phyloP scores from a whole-genome alignment of 176 grass and related monocot species.

The Phoenix dactylifera region DNA sequence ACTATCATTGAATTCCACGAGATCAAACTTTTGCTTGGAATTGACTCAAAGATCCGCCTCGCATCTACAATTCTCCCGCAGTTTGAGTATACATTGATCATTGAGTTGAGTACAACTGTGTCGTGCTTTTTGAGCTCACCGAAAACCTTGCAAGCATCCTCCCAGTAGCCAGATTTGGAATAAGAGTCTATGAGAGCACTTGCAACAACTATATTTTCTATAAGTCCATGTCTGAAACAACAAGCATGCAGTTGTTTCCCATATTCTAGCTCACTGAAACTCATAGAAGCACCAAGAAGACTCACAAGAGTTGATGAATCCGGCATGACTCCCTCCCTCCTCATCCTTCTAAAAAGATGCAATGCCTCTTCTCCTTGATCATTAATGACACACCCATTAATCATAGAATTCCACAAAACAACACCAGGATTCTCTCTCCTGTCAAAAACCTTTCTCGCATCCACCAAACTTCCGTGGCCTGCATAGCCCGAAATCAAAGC shows the following conservation, averaged over 20 bases:
- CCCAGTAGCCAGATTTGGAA: conserved; percentile 58
- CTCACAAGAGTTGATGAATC: conserved; percentile 47
- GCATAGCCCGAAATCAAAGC: conserved; percentile 42
- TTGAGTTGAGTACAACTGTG: conserved; percentile 55
- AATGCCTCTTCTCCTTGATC: conserved; percentile 38
- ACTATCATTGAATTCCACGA: conserved; percentile 78
- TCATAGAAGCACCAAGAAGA: conserved; percentile 34
- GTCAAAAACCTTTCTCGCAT: conserved; percentile 33
- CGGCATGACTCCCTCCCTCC: conserved; percentile 18
- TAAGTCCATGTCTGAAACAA: conserved; percentile 38
- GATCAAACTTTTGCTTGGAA: conserved; percentile 42
- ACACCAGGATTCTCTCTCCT: conserved; percentile 22
- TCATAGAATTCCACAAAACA: conserved; percentile 60
- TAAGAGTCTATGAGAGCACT: conserved; percentile 72
- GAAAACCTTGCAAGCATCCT: conserved; percentile 56
- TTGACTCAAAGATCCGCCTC: conserved; percentile 42
- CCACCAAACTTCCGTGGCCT: conserved; percentile 22
- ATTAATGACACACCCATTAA: conserved; percentile 32
- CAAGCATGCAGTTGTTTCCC: conserved; percentile 37
- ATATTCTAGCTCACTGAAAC: conserved; percentile 16
- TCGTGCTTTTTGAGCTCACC: conserved; percentile 38
- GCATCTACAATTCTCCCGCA: conserved; percentile 41
- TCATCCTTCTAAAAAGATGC: conserved; percentile 34
- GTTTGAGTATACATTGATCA: conserved; percentile 68
- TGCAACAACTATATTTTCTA: conserved; percentile 37